phyloP scores from a whole-genome alignment of 441 rosid genomes.

The Gossypium gossypioides region DNA sequence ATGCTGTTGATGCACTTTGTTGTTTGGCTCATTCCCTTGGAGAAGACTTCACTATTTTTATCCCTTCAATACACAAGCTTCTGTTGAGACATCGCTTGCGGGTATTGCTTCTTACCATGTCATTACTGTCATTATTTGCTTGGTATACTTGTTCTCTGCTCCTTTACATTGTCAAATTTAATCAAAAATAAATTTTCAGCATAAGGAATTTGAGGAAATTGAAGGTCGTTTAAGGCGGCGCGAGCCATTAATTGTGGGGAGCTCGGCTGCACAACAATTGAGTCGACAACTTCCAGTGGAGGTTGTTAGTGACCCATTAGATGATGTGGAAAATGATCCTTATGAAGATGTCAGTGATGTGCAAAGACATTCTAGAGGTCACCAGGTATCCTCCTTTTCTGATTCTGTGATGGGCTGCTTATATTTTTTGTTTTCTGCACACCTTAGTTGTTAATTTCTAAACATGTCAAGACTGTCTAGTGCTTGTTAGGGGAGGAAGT shows the following conservation, averaged over 20 bases:
- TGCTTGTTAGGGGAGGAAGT: not conserved
- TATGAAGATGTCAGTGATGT: constrained; percentile 72
- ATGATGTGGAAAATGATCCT: constrained; percentile 74
- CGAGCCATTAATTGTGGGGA: constrained; percentile 77
- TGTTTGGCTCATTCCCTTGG: constrained; percentile 98
- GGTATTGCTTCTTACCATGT: constrained; percentile 32
- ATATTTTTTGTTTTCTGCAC: not conserved
- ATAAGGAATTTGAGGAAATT: constrained; percentile 94
- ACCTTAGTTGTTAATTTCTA: not conserved
- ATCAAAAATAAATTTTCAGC: constrained; percentile 41
- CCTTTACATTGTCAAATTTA: not conserved
- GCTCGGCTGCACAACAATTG: constrained; percentile 73
- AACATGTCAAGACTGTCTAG: not conserved
- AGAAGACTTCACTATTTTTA: constrained; percentile 91
- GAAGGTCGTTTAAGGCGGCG: constrained; percentile 71
- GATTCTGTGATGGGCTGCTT: not conserved
- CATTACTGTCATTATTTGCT: not conserved
- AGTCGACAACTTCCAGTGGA: constrained; percentile 71
- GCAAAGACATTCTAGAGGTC: constrained; percentile 45
- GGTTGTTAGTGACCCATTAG: constrained; percentile 78
- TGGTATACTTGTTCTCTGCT: not conserved
- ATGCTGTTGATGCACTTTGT: constrained; percentile 96
- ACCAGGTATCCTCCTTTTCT: constrained; percentile 47
- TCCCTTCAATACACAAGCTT: constrained; percentile 89
- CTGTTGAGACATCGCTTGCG: constrained; percentile 62